Evolutionary conservation across 2,329 filamentous ascomycete genomes (phyloP).

Genomic region (Pseudogymnoascus sp.): DNA sequence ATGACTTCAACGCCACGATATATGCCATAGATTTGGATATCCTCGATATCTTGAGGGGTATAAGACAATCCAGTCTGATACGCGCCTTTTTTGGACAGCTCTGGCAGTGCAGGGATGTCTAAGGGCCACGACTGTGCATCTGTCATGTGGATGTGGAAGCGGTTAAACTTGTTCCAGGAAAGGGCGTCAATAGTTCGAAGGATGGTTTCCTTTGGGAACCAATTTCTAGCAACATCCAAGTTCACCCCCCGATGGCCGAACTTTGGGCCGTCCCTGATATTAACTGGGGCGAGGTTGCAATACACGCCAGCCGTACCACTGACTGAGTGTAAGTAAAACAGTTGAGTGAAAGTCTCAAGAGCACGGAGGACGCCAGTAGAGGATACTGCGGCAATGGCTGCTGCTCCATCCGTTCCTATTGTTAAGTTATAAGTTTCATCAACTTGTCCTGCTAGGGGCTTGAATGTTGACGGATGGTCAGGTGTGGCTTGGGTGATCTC

Average conservation of each 20-base stretch:
- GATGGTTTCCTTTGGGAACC: conserved; percentile 58
- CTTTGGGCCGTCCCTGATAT: conserved; percentile 64
- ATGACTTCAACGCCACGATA: conserved; percentile 64
- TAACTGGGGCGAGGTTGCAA: conserved; percentile 62
- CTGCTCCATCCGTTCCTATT: conserved; percentile 50
- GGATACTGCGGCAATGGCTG: conserved; percentile 56
- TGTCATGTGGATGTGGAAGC: conserved; percentile 72
- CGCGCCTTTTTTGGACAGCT: conserved; percentile 64
- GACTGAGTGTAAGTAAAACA: conserved; percentile 65
- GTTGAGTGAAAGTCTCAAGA: conserved; percentile 70
- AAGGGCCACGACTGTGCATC: conserved; percentile 83
- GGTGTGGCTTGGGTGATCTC: conserved; percentile 52
- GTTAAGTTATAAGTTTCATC: conserved; percentile 71
- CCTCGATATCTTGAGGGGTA: conserved; percentile 53
- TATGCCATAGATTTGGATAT: conserved; percentile 64
- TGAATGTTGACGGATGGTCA: conserved; percentile 49
- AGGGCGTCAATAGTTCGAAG: conserved; percentile 69
- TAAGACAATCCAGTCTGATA: conserved; percentile 64
- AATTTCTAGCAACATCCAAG: conserved; percentile 70
- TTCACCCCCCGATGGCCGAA: conserved; percentile 75
- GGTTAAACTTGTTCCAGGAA: conserved; percentile 76
- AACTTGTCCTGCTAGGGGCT: conserved; percentile 53
- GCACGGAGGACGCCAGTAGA: conserved; percentile 64
- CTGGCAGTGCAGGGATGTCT: conserved; percentile 67
- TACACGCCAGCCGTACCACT: conserved; percentile 50